These are phyloP conservation scores for Cercospora zeina DNA, from an alignment of 2,329 filamentous ascomycete species.

Conservation along the genomic window DNA sequence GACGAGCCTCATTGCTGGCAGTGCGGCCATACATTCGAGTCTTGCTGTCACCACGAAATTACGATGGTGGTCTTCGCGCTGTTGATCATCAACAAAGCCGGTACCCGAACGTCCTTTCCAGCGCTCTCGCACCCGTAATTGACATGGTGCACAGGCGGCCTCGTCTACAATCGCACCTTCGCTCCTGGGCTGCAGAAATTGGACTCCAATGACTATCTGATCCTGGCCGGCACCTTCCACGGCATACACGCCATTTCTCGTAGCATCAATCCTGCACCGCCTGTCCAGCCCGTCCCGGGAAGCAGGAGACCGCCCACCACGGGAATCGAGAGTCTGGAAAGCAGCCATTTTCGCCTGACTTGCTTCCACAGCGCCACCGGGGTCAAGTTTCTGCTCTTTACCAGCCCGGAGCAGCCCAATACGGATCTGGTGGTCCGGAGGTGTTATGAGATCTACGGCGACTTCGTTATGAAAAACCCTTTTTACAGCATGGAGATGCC, in stretches of 20 bases:
- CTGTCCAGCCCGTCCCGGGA: conserved; percentile 36
- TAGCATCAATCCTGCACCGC: conserved; percentile 49
- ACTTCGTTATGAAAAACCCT: conserved; percentile 99
- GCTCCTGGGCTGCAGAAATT: conserved; percentile 83
- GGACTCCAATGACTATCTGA: conserved; percentile 92
- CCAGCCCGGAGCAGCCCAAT: conserved; percentile 83
- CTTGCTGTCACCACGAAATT: not conserved
- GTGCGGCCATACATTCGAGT: not conserved
- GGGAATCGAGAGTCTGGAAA: conserved; percentile 89
- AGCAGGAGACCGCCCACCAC: conserved; percentile 59
- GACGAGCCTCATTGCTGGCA: not conserved
- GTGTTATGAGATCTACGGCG: conserved; percentile 92
- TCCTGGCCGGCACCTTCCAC: conserved; percentile 95
- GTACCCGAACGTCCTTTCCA: conserved; percentile 15
- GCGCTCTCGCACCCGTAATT: not conserved
- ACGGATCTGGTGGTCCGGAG: conserved; percentile 79
- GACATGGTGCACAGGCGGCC: conserved; percentile 51
- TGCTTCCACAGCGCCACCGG: conserved; percentile 95
- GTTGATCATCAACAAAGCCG: conserved; percentile 98
- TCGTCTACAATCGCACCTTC: conserved; percentile 95
- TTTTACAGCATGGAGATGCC: conserved; percentile 99
- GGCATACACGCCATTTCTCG: conserved; percentile 68
- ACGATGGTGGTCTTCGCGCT: conserved; percentile 88
- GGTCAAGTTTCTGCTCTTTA: conserved; percentile 93
- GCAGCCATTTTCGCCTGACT: conserved; percentile 89